Evolutionary conservation across 2,329 filamentous ascomycete genomes (phyloP).

Genomic region (Colletotrichum sojae): DNA sequence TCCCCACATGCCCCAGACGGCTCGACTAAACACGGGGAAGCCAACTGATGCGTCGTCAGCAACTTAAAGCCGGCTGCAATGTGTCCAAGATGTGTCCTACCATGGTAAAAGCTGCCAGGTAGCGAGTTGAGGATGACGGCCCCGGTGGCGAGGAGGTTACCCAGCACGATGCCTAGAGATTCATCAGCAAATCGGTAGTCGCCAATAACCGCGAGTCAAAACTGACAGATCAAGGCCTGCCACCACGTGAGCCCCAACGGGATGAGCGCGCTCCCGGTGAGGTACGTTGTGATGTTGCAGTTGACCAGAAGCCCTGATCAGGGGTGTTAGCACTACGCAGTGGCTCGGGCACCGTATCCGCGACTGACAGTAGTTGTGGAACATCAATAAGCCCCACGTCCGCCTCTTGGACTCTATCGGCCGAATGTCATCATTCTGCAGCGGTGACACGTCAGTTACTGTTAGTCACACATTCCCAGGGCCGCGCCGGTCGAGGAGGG

Average conservation of each 20-base stretch:
- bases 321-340: conserved; percentile 12
- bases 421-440: conserved; percentile 64
- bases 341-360: too few species aligned
- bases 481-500: background rate
- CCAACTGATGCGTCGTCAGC: conserved; percentile 40
- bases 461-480: background rate
- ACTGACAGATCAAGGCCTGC: conserved; percentile 58
- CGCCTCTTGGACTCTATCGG: conserved; percentile 59
- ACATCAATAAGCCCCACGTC: conserved; percentile 60
- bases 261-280: conserved; percentile 58
- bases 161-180: conserved; percentile 50
- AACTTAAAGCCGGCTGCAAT: background rate
- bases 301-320: conserved; percentile 61
- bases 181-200: background rate
- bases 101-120: conserved; percentile 58
- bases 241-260: conserved; percentile 58
- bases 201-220: background rate
- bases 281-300: conserved; percentile 58
- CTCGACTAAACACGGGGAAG: conserved; percentile 51
- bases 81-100: conserved; percentile 44
- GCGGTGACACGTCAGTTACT: background rate
- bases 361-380: conserved; percentile 59
- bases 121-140: conserved; percentile 60
- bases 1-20: conserved; percentile 50
- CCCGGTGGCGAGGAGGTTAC: conserved; percentile 55